Base-by-base conservation (phyloP, 306 rosid genomes). In the Trifolium repens region DNA sequence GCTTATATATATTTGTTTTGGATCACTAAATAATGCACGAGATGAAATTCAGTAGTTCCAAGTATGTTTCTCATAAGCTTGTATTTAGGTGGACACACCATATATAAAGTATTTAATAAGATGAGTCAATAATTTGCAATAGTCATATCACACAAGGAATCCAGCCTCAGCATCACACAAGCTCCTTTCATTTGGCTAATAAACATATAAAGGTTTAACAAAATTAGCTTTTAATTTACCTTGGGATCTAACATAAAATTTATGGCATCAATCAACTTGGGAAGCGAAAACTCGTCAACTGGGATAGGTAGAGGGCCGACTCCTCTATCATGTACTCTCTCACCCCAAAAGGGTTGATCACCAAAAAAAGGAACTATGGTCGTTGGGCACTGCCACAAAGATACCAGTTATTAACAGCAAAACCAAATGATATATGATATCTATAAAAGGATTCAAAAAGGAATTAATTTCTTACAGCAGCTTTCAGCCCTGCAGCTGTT, bases 331-430 rank as follows among this genome's bases (percentile, higher is more conserved):
- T 91, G 89, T 44, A 96, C 98, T 64, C 91, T 91, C 15, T 96
- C 97, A 58, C 99, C 99, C 99, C 99, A 96, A 88, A 96, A 96
- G 67, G 96, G 98, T 86, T 96, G 99, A 83, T 96, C 99, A 35
- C 98, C 99, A 13, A 92, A 96, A 85, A 96, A 92, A 8, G 99
- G 99, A 73, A 96, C 93, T 46, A 96, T 81, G 4, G 98, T 80
- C 12, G 99, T 96, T 24, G 99, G 99, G 76, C 99, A 96, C 99
- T 96, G 42, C 27, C 43, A 77, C 8, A 54, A 76, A 80, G 35
- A 69, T 37, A 55, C 39, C 50, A 37, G 32, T 24, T 34, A 70
- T 73, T 54, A 74, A 55, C 67, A 61, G 32, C 49, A 40, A 12
- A 82, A 73, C 49, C 65, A 16, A 58, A 42, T 59, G 30, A 78